Percentiles rank a stretch among this genome's conserved stretches.
Evolutionary conservation across 192 early-diverging fungal genomes (phyloP).

Genomic region (Coemansia sp.): DNA sequence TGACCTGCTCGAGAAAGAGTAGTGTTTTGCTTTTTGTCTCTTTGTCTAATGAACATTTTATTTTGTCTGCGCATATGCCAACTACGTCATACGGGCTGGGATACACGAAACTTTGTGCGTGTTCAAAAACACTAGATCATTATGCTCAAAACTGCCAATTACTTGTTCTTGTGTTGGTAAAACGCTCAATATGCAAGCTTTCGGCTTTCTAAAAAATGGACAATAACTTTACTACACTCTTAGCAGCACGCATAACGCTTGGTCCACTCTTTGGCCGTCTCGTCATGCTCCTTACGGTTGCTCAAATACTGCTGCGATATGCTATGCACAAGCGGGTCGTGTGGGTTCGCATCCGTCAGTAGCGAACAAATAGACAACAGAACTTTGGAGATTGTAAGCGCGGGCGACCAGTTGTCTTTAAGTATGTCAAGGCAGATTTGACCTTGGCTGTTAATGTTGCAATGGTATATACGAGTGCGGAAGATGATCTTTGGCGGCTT

Average conservation of each 20-base stretch:
- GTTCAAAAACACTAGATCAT: too few species aligned
- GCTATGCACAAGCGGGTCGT: constrained; percentile 87
- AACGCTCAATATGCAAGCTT: background rate
- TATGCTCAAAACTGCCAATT: too few species aligned
- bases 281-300: constrained; percentile 84
- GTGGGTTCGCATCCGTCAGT: constrained; percentile 92
- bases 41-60: too few species aligned
- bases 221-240: background rate
- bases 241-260: constrained; percentile 68
- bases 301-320: constrained; percentile 88
- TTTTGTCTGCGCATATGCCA: too few species aligned
- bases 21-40: background rate
- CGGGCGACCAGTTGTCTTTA: constrained; percentile 98
- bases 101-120: too few species aligned
- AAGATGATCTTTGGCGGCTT: constrained; percentile 93
- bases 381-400: constrained; percentile 93
- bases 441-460: constrained; percentile 92
- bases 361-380: constrained; percentile 91
- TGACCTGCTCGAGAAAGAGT: background rate
- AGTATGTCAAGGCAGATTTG: constrained; percentile 92
- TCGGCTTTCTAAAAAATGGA: background rate
- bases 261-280: constrained; percentile 89
- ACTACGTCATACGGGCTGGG: too few species aligned
- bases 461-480: constrained; percentile 94
- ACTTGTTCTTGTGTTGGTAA: background rate